Base-by-base conservation (phyloP, 768 basidiomycete species). In the Daedaleopsis sinensis region DNA sequence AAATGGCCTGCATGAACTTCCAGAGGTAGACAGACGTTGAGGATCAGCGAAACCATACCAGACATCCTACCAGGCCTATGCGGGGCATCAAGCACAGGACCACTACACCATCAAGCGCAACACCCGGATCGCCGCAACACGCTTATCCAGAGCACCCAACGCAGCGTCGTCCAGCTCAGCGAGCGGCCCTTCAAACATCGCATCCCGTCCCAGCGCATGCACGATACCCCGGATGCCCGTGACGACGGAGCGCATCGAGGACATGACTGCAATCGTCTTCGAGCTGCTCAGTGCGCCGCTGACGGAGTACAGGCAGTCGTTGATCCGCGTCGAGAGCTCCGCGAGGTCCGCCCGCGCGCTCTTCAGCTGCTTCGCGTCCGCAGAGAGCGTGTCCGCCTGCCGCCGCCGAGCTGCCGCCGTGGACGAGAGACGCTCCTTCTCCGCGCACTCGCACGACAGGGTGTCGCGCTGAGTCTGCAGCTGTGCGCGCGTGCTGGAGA, bases 131-230 rank as follows among this genome's bases (percentile, higher is more conserved):
- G 44, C 27, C 4, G 42, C 43, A 7, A 56, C 43, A 6, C 55
- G 42, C 15, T 24, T 43, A n/a, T 46, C 43, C 12, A 56, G 44
- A 5, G 27, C 24, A 5, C 5, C 55, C 3, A 56, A 24, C 24
- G 42, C 43, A 18, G 43, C n/a, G 10, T 56, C 55, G 44, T 56
- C 32, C 44, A 56, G 27, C 32, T 36, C 42, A 1, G 55, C 55
- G 1, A 56, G 32, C 4, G 55, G 55, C 11, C 55, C 55, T 43
- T 38, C 55, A 43, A 56, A 56, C 55, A 56, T 56, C 44, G 55
- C 43, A 16, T 56, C 43, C 8, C 24, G 16, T 1, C 55, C 55
- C 5, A 56, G 43, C n/a, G 43, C 42, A 9, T 43, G n/a, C 7
- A 39, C 43, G 32, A 56, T 24, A 18, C 55, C 55, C 19, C 44